A percentile compares a stretch with the other conserved stretches of the same genome.
Conservation (phyloP, 176 grass and related monocot genomes). For the Alloteropsis semialata region DNA sequence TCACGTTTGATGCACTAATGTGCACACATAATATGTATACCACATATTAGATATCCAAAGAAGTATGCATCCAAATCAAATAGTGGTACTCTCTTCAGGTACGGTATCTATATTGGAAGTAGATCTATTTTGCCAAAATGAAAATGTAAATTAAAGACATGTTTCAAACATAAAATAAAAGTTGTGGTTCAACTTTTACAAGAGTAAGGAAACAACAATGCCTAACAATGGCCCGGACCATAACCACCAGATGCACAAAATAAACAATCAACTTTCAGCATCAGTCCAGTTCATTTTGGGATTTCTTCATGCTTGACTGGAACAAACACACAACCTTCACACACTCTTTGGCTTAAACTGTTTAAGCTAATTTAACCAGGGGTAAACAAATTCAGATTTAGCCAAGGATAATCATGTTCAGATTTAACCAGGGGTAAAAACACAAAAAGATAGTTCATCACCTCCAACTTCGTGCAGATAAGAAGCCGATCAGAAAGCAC, state of each 20-base stretch:
- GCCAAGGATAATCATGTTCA: too few relatives aligned
- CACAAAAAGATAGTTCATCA: too few relatives aligned
- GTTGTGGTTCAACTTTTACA: background rate
- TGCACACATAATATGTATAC: background rate
- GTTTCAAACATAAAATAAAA: background rate
- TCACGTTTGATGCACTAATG: background rate
- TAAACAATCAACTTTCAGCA: background rate
- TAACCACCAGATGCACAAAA: background rate
- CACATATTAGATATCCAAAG: background rate
- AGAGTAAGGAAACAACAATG: background rate
- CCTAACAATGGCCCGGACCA: background rate
- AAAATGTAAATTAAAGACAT: background rate
- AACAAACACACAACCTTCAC: background rate
- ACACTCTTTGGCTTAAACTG: background rate
- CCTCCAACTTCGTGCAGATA: too few relatives aligned
- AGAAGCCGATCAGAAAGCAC: too few relatives aligned
- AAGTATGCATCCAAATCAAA: constrained; percentile 16
- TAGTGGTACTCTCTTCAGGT: background rate
- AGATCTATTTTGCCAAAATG: background rate
- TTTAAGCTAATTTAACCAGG: background rate
- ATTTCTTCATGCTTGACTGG: background rate
- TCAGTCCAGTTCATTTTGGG: background rate
- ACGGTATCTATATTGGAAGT: background rate
- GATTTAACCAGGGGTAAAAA: too few relatives aligned
- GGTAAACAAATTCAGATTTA: too few relatives aligned